phyloP scores from a whole-genome alignment of 345 rosid species.

The Fremontodendron californicum region DNA sequence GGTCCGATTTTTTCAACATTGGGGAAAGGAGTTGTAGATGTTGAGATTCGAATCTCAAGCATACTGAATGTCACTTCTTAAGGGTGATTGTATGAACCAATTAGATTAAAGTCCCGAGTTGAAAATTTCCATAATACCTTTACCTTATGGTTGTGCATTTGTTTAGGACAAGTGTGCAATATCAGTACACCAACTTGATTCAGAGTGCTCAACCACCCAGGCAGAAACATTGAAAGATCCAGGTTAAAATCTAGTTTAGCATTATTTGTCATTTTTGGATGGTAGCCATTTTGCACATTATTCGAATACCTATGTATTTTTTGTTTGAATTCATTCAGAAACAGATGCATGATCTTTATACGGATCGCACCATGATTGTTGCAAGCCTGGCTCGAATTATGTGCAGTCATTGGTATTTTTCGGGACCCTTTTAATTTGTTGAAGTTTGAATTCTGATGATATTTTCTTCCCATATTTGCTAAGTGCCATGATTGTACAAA shows the following conservation, averaged over 20 bases:
- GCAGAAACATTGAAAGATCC: constrained; percentile 4
- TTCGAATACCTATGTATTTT: background rate
- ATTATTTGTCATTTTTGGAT: background rate
- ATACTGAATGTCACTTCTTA: too few relatives aligned
- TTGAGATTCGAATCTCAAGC: background rate
- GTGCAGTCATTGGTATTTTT: background rate
- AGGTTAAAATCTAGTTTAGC: constrained; percentile 4
- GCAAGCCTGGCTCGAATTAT: too few relatives aligned
- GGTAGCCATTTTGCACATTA: background rate
- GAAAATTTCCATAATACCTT: background rate
- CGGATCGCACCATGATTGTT: background rate
- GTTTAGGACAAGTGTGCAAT: background rate
- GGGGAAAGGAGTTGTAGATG: too few relatives aligned
- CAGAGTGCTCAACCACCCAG: constrained; percentile 14
- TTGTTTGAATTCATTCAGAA: background rate
- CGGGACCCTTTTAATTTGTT: background rate
- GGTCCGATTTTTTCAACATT: too few relatives aligned
- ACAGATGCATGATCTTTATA: background rate
- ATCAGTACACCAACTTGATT: constrained; percentile 7
- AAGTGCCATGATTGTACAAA: background rate
- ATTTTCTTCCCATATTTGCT: background rate
- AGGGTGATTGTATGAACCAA: too few relatives aligned
- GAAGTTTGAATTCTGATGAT: background rate
- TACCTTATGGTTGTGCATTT: background rate
- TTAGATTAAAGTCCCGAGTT: too few relatives aligned